A percentile compares a stretch with the other conserved stretches of the same genome.
Evolutionary conservation across 441 rosid species (phyloP).

Genomic region (Aleurites moluccanus): DNA sequence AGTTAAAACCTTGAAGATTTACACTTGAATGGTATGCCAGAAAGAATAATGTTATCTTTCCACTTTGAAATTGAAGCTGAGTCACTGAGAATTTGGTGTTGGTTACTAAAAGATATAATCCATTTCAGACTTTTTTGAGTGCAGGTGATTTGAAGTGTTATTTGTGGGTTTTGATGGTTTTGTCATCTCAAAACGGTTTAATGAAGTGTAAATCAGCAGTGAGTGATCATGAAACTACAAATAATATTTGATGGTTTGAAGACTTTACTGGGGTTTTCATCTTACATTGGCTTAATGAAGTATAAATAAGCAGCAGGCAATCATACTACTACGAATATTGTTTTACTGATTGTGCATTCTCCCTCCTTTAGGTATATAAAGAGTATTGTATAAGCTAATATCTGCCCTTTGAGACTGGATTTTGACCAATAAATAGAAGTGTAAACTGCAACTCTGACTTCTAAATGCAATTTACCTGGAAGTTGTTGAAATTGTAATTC

Average conservation of each 20-base stretch:
- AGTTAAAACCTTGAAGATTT: background rate
- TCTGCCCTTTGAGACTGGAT: conserved; percentile 3
- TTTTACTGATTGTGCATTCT: background rate
- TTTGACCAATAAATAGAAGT: conserved; percentile 3
- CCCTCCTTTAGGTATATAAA: background rate
- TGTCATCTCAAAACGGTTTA: background rate
- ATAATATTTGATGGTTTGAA: background rate
- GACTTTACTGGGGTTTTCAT: background rate
- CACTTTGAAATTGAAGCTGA: background rate
- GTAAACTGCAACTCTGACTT: background rate
- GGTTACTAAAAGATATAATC: background rate
- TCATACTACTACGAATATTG: background rate
- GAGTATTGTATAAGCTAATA: background rate
- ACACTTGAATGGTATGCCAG: background rate
- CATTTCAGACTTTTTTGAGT: conserved; percentile 7
- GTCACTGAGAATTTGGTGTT: background rate
- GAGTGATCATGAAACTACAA: background rate
- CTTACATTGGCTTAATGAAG: background rate
- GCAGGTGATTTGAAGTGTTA: conserved; percentile 1
- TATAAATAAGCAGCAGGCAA: conserved; percentile 7
- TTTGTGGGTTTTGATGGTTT: conserved; percentile 2
- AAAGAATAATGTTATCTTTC: background rate
- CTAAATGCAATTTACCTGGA: conserved; percentile 7
- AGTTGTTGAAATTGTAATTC: conserved; percentile 9
- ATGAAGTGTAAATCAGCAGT: conserved; percentile 17